These are phyloP conservation scores for Sodiomyces alkalinus DNA, from an alignment of 2,329 filamentous ascomycete species.

Conservation along the genomic window DNA sequence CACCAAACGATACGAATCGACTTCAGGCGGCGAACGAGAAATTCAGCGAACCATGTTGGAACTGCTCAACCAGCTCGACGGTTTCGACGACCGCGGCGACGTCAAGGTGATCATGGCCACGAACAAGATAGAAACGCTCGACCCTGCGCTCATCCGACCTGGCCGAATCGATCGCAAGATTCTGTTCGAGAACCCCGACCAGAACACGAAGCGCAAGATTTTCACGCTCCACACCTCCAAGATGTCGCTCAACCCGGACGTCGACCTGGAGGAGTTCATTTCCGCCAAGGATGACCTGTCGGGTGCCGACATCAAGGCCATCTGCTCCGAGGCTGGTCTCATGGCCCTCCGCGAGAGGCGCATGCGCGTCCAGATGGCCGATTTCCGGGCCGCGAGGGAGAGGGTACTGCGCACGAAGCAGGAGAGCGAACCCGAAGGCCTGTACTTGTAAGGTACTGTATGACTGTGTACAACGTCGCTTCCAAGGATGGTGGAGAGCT, in stretches of 20 bases:
- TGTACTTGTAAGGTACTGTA: slow-evolving; percentile 86
- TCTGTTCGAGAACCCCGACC: slow-evolving; percentile 50
- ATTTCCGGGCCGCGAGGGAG: slow-evolving; percentile 86
- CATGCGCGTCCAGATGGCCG: slow-evolving; percentile 98
- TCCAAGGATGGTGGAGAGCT: too few species aligned
- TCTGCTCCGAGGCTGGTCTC: slow-evolving; percentile 92
- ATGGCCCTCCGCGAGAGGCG: slow-evolving; percentile 86
- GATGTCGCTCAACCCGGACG: slow-evolving; percentile 91
- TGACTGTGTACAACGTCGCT: too few species aligned
- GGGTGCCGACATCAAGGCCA: slow-evolving; percentile 96
- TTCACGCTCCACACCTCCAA: slow-evolving; percentile 97
- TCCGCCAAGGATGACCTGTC: slow-evolving; percentile 95
- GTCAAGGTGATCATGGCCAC: slow-evolving; percentile 99
- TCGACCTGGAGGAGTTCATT: slow-evolving; percentile 98
- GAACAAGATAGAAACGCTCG: slow-evolving; percentile 97
- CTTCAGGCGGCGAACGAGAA: slow-evolving; percentile 90
- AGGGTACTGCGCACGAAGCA: slow-evolving; percentile 96
- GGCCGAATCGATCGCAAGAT: slow-evolving; percentile 99
- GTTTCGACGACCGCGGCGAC: slow-evolving; percentile 95
- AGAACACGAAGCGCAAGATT: slow-evolving; percentile 95
- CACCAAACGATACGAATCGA: slow-evolving; percentile 96
- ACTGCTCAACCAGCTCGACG: slow-evolving; percentile 92
- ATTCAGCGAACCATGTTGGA: slow-evolving; percentile 98
- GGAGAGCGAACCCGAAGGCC: slow-evolving; percentile 91
- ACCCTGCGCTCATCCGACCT: slow-evolving; percentile 88